Evolutionary conservation across 768 basidiomycete species (phyloP).

Genomic region (Termitomyces sp.): DNA sequence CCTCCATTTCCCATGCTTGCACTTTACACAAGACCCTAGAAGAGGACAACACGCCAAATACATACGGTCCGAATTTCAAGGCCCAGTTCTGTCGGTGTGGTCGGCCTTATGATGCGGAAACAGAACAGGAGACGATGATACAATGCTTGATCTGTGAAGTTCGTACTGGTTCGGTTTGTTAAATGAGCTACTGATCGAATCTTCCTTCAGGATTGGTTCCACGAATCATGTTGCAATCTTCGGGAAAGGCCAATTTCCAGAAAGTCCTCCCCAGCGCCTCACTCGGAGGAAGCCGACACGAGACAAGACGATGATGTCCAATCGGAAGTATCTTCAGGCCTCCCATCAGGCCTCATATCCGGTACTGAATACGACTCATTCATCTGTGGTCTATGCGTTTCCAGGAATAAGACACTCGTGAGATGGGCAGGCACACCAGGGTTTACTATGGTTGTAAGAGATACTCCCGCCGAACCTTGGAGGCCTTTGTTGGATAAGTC

Average conservation of each 20-base stretch:
- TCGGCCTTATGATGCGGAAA: slow-evolving; percentile 62
- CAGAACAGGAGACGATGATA: slow-evolving; percentile 81
- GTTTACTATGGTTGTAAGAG: slow-evolving; percentile 60
- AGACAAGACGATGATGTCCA: slow-evolving; percentile 38
- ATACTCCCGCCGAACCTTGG: slow-evolving; percentile 44
- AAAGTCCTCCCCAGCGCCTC: slow-evolving; percentile 29
- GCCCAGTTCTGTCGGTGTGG: slow-evolving; percentile 73
- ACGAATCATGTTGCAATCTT: slow-evolving; percentile 83
- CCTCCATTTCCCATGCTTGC: slow-evolving; percentile 53
- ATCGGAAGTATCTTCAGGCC: slow-evolving; percentile 58
- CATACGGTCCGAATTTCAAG: slow-evolving; percentile 71
- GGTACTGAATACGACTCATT: slow-evolving; percentile 71
- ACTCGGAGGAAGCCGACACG: slow-evolving; percentile 11
- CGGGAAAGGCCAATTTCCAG: slow-evolving; percentile 56
- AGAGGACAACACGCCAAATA: slow-evolving; percentile 51
- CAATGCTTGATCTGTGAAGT: slow-evolving; percentile 87
- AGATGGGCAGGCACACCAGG: slow-evolving; percentile 67
- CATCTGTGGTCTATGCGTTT: slow-evolving; percentile 68
- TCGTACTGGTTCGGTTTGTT: slow-evolving; percentile 19
- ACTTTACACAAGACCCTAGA: slow-evolving; percentile 51
- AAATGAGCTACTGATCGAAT: slow-evolving; percentile 7
- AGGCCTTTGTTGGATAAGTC: slow-evolving; percentile 33
- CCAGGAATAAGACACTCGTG: slow-evolving; percentile 42
- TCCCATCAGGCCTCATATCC: slow-evolving; percentile 64
- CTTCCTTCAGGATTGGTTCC: slow-evolving; percentile 78